Evolutionary conservation across 805 yeast species (phyloP).

Genomic region (Barnettozyma siamensis): DNA sequence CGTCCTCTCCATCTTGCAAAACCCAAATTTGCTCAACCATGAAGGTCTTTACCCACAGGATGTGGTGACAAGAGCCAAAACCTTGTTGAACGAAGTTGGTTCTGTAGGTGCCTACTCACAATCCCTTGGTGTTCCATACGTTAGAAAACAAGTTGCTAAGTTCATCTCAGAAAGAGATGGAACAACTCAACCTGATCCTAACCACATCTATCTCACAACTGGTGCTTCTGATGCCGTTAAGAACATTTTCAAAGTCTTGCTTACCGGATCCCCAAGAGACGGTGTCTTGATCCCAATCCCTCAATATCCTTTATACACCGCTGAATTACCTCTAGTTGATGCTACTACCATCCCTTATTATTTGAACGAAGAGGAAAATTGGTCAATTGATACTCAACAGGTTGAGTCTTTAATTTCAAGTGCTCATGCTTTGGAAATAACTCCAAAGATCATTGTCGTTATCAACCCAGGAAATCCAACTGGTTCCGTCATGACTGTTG

Average conservation of each 20-base stretch:
- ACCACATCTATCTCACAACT: constrained; percentile 75
- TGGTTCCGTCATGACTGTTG: constrained; percentile 68
- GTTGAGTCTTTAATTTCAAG: constrained; percentile 49
- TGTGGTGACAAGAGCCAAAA: constrained; percentile 65
- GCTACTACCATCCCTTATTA: constrained; percentile 83
- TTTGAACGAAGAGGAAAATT: constrained; percentile 69
- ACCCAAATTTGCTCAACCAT: constrained; percentile 57
- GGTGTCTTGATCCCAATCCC: constrained; percentile 95
- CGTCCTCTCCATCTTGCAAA: constrained; percentile 78
- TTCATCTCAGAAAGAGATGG: constrained; percentile 79
- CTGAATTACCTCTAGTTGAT: constrained; percentile 80
- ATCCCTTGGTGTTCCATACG: constrained; percentile 76
- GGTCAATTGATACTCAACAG: constrained; percentile 76
- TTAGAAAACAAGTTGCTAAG: constrained; percentile 74
- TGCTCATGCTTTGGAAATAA: constrained; percentile 46
- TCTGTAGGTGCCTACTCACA: constrained; percentile 94
- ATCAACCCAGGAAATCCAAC: constrained; percentile 99
- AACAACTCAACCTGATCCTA: constrained; percentile 52
- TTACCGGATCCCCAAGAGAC: constrained; percentile 53
- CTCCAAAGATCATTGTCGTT: constrained; percentile 76
- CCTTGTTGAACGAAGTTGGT: constrained; percentile 55
- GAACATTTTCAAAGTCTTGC: constrained; percentile 63
- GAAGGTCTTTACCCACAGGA: constrained; percentile 48
- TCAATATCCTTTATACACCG: constrained; percentile 95
- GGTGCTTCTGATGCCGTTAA: constrained; percentile 97